Conservation (phyloP, 768 basidiomycete species). For the Crucibulum laeve region DNA sequence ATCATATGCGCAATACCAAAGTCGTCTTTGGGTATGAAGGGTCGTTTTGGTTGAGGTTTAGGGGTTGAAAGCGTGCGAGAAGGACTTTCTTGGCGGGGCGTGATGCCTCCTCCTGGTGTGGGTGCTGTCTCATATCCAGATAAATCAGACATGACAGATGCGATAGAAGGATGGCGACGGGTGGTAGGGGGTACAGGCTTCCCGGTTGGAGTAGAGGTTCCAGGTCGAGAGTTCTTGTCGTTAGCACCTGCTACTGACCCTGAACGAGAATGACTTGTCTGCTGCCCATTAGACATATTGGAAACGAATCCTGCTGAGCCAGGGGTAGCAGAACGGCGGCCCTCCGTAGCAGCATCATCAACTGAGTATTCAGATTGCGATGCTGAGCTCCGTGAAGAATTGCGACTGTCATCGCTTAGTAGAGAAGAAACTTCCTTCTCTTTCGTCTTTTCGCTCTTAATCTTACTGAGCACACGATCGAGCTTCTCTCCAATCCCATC, state of each 20-base stretch:
- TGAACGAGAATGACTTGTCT: constrained; percentile 9
- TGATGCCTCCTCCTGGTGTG: constrained; percentile 15
- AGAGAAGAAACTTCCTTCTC: constrained; percentile 24
- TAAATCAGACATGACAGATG: constrained; percentile 67
- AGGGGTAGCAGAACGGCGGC: constrained; percentile 36
- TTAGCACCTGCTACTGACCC: neutral
- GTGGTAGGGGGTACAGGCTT: constrained; percentile 14
- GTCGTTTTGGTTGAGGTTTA: constrained; percentile 38
- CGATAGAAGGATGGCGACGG: constrained; percentile 65
- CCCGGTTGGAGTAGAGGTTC: constrained; percentile 31
- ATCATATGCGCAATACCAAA: constrained; percentile 87
- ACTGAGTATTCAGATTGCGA: constrained; percentile 59
- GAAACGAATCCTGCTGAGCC: constrained; percentile 27
- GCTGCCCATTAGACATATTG: constrained; percentile 16
- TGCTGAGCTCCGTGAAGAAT: constrained; percentile 28
- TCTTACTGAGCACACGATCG: constrained; percentile 71
- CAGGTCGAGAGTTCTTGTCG: constrained; percentile 6
- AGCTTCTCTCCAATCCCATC: constrained; percentile 66
- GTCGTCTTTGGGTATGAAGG: constrained; percentile 67
- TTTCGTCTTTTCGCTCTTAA: constrained; percentile 57
- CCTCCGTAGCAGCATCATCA: constrained; percentile 29
- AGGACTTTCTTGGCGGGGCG: constrained; percentile 19
- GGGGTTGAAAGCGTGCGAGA: constrained; percentile 19
- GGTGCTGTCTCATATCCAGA: constrained; percentile 45
- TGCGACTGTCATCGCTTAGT: constrained; percentile 20